phyloP scores from a whole-genome alignment of 2,329 filamentous ascomycete genomes.

The Tolypocladium album region DNA sequence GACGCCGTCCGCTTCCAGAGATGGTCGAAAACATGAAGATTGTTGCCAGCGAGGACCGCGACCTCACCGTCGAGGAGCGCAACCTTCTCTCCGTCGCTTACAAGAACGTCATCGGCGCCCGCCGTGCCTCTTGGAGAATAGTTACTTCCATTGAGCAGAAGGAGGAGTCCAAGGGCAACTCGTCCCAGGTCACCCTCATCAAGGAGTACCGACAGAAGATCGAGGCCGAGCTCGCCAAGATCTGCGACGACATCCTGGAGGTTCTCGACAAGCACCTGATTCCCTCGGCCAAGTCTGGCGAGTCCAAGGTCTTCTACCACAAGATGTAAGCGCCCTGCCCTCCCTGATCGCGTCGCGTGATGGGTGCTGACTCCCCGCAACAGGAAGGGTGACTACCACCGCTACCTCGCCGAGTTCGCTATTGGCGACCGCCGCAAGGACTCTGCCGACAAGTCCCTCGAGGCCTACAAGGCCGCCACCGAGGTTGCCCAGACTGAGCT shows the following conservation, averaged over 20 bases:
- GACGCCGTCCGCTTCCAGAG: constrained; percentile 44
- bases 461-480: constrained; percentile 95
- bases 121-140: constrained; percentile 96
- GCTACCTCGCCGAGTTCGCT: constrained; percentile 95
- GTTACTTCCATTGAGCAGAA: constrained; percentile 98
- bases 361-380: constrained; percentile 8
- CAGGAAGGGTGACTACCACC: constrained; percentile 99
- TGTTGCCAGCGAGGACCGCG: constrained; percentile 77
- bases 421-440: constrained; percentile 90
- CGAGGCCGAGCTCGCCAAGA: constrained; percentile 90
- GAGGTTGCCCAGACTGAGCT: constrained; percentile 97
- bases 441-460: constrained; percentile 85
- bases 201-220: constrained; percentile 99
- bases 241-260: constrained; percentile 94
- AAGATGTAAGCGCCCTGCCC: constrained; percentile 60
- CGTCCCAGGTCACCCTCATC: constrained; percentile 80
- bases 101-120: constrained; percentile 97
- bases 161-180: constrained; percentile 98
- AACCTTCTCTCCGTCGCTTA: constrained; percentile 96
- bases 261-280: constrained; percentile 92
- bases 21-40: constrained; percentile 99
- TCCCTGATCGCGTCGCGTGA: background rate
- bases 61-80: constrained; percentile 86
- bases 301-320: constrained; percentile 99
- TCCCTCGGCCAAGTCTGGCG: constrained; percentile 84